Conservation (phyloP, 345 rosid species). For the Excoecaria cochinchinensis region DNA sequence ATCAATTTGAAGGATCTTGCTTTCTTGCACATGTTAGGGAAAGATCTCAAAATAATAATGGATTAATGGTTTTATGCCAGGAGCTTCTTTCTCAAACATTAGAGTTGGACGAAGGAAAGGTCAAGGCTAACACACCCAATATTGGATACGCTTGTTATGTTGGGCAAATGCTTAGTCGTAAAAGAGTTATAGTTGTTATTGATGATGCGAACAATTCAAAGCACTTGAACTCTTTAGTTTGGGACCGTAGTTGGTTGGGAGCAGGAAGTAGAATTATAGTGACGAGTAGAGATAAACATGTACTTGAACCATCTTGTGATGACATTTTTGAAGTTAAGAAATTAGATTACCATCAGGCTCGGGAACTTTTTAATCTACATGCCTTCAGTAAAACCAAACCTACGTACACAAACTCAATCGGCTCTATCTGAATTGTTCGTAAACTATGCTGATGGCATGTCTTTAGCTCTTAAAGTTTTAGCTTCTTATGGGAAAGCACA, state of each 20-base stretch:
- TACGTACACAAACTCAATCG: not conserved
- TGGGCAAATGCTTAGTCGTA: not conserved
- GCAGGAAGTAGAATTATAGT: slow-evolving; percentile 13
- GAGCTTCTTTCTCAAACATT: not conserved
- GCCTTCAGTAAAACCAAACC: slow-evolving; percentile 4
- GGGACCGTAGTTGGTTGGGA: not conserved
- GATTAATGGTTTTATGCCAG: not conserved
- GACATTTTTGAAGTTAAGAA: not conserved
- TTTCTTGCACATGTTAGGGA: slow-evolving; percentile 8
- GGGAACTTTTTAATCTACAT: not conserved
- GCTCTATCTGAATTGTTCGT: not conserved
- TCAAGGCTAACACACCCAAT: not conserved
- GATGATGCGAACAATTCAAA: slow-evolving; percentile 2
- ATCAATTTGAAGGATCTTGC: too few species aligned
- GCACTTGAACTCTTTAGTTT: slow-evolving; percentile 5
- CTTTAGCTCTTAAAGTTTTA: slow-evolving; percentile 11
- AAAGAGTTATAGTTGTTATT: not conserved
- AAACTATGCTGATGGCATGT: not conserved
- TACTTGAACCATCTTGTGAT: slow-evolving; percentile 3
- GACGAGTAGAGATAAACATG: slow-evolving; percentile 17
- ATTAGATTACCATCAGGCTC: not conserved
- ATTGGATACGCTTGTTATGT: not conserved
- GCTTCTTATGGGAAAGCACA: slow-evolving; percentile 8
- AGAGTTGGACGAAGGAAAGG: not conserved
- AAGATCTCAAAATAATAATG: slow-evolving; percentile 2